Conservation (phyloP, 805 yeast species). For the Pichia heedii region DNA sequence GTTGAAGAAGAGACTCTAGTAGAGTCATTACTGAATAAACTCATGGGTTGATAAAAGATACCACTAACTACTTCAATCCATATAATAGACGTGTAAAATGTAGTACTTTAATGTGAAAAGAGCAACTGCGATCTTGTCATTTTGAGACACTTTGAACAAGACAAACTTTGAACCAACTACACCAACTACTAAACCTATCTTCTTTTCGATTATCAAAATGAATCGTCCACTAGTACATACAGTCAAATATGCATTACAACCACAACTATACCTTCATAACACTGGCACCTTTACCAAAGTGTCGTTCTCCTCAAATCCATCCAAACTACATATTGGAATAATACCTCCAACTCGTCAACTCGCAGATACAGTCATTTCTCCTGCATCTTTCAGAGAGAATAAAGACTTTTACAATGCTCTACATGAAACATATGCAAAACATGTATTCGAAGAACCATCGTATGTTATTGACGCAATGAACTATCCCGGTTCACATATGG, state of each 20-base stretch:
- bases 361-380: slow-evolving; percentile 10
- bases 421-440: slow-evolving; percentile 16
- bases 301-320: slow-evolving; percentile 25
- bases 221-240: slow-evolving; percentile 18
- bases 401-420: slow-evolving; percentile 17
- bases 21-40: too few relatives aligned
- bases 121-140: too few relatives aligned
- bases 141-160: too few relatives aligned
- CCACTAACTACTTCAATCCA: too few relatives aligned
- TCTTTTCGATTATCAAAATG: background rate
- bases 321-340: slow-evolving; percentile 19
- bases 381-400: slow-evolving; percentile 22
- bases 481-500: slow-evolving; percentile 48
- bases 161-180: too few relatives aligned
- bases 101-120: too few relatives aligned
- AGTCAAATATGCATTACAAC: slow-evolving; percentile 16
- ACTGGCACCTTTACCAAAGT: slow-evolving; percentile 12
- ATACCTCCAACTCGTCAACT: slow-evolving; percentile 2
- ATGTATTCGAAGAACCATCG: slow-evolving; percentile 37
- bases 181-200: too few relatives aligned
- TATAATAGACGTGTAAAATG: too few relatives aligned
- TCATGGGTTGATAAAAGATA: too few relatives aligned
- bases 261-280: slow-evolving; percentile 23
- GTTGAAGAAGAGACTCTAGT: too few relatives aligned
- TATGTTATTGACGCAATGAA: slow-evolving; percentile 49